Conservation (phyloP, 2,329 filamentous ascomycete species). For the Diaporthe ampelina region DNA sequence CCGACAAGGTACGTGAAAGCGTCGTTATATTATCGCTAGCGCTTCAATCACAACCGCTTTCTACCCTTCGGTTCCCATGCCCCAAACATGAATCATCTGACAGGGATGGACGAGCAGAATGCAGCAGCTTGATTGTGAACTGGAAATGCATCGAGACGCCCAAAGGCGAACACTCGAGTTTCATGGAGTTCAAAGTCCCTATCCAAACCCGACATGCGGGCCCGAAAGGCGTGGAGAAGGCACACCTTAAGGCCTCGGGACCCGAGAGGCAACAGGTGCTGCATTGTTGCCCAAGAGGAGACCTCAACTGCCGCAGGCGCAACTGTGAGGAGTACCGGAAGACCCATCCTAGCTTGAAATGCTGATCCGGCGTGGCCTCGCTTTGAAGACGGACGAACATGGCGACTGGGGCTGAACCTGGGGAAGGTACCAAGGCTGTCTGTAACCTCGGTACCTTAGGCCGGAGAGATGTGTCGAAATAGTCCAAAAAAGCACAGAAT, state of each 20-base stretch:
- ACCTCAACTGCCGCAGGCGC: neutral
- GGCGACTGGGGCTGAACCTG: no score
- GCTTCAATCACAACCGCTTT: neutral
- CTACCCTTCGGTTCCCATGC: no score
- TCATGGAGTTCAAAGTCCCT: conserved; percentile 11
- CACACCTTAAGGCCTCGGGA: neutral
- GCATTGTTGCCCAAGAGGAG: neutral
- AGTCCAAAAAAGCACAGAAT: no score
- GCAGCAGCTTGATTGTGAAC: neutral
- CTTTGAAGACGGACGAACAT: no score
- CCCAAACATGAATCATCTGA: neutral
- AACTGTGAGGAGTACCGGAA: neutral
- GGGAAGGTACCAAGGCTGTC: no score
- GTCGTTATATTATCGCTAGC: neutral
- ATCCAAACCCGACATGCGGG: neutral
- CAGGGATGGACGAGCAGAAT: neutral
- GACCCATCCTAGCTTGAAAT: neutral
- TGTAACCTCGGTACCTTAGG: no score
- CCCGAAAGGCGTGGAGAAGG: neutral
- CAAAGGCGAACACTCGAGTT: conserved; percentile 9
- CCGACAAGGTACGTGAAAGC: neutral
- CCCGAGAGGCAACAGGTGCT: neutral
- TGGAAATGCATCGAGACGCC: neutral
- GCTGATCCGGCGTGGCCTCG: no score
- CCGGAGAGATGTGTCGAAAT: no score